These are phyloP conservation scores for Mediolabrus comicus DNA, from an alignment of 108 stramenopile species.

Conservation along the genomic window DNA sequence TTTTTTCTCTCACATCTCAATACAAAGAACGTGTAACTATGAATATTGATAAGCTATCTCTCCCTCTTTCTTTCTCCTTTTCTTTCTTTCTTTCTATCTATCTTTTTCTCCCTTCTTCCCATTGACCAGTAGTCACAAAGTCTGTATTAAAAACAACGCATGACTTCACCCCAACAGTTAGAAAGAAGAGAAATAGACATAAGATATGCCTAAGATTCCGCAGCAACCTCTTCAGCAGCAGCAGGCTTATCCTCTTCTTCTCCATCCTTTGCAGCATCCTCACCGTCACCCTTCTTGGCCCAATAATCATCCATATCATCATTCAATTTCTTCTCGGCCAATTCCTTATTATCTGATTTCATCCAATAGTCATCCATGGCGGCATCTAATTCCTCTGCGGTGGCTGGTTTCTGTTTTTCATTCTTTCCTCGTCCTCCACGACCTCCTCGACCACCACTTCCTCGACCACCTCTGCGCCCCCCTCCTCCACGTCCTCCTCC, in stretches of 20 bases:
- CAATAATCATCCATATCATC: conserved; percentile 89
- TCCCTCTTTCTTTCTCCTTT: neutral
- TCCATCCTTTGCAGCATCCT: conserved; percentile 21
- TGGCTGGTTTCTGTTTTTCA: conserved; percentile 70
- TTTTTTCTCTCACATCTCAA: neutral
- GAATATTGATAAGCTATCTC: neutral
- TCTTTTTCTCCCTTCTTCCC: neutral
- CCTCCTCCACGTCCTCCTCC: conserved; percentile 12
- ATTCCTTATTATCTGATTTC: conserved; percentile 69
- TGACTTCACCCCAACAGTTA: neutral
- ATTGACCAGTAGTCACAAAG: too few species aligned
- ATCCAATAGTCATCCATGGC: conserved; percentile 87
- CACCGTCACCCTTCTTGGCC: conserved; percentile 58
- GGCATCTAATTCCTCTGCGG: conserved; percentile 77
- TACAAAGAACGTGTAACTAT: too few species aligned
- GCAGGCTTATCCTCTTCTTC: conserved; percentile 23
- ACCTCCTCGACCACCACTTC: conserved; percentile 5
- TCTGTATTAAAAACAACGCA: neutral
- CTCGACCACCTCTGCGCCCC: neutral
- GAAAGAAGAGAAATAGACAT: too few species aligned
- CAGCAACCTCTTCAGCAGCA: conserved; percentile 23
- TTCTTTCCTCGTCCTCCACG: conserved; percentile 3
- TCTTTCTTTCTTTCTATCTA: neutral
- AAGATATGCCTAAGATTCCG: conserved; percentile 17
- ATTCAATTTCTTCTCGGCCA: conserved; percentile 81